Conservation (phyloP, 179 eudicot species). For the Monotropa hypopitys region DNA sequence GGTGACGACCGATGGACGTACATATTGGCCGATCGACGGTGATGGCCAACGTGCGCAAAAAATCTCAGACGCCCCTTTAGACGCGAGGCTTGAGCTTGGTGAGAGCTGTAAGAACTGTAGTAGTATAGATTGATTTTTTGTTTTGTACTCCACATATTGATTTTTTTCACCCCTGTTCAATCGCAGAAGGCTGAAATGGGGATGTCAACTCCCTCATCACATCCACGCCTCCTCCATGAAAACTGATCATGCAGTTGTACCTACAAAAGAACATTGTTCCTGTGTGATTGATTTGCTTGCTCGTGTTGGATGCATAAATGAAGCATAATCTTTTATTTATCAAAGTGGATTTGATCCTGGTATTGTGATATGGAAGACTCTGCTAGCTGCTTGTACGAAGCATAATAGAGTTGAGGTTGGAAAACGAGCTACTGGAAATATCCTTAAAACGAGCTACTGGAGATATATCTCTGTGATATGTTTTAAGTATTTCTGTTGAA, state of each 20-base stretch:
- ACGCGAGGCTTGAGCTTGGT: no score
- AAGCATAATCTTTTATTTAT: conserved; percentile 27
- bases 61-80: no score
- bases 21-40: no score
- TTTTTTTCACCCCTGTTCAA: no score
- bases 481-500: neutral
- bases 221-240: no score
- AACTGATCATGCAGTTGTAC: conserved; percentile 20
- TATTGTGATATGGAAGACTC: conserved; percentile 31
- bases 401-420: conserved; percentile 19
- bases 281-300: conserved; percentile 34
- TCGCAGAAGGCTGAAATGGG: no score
- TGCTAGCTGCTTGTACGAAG: conserved; percentile 30
- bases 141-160: no score
- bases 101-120: no score
- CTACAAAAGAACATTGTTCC: conserved; percentile 28
- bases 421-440: conserved; percentile 28
- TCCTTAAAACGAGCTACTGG: conserved; percentile 18
- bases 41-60: no score
- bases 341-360: conserved; percentile 27
- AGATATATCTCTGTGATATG: neutral
- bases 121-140: no score
- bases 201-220: no score
- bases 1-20: no score
- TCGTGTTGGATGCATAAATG: conserved; percentile 28